A percentile compares a stretch with the other conserved stretches of the same genome.
phyloP scores from a whole-genome alignment of 2,329 filamentous ascomycete species.

The Aspergillus sp. region DNA sequence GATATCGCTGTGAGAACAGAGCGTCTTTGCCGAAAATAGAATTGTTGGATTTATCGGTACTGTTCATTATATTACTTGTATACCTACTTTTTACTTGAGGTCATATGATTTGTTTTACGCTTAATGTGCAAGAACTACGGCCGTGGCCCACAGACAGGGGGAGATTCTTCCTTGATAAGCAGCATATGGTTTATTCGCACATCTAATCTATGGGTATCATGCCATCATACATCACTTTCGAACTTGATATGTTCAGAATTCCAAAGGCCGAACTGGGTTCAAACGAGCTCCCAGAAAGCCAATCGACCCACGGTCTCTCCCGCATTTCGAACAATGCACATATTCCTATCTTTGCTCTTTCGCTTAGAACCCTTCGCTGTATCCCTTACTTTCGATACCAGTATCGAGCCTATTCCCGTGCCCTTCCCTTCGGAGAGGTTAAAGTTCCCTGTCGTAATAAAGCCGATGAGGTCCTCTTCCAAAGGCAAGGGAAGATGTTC shows the following conservation, averaged over 20 bases:
- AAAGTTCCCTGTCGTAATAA: conserved; percentile 83
- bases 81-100: conserved; percentile 18
- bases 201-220: conserved; percentile 1
- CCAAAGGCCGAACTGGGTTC: conserved; percentile 11
- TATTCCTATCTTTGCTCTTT: conserved; percentile 18
- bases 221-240: not conserved
- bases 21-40: conserved; percentile 14
- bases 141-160: not conserved
- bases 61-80: conserved; percentile 17
- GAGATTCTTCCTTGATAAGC: not conserved
- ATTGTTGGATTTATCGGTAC: conserved; percentile 1
- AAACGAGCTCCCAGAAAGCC: conserved; percentile 72
- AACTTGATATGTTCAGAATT: not conserved
- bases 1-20: conserved; percentile 9
- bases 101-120: not conserved
- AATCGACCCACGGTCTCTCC: conserved; percentile 78
- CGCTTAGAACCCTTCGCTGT: conserved; percentile 20
- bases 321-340: conserved; percentile 77
- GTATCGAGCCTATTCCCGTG: conserved; percentile 71
- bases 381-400: conserved; percentile 54
- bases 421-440: conserved; percentile 75
- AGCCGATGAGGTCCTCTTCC: conserved; percentile 78
- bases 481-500: conserved; percentile 61
- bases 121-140: not conserved
- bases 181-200: conserved; percentile 5